Evolutionary conservation across 2,329 filamentous ascomycete genomes (phyloP), one percentile per base, ranked within the genome.

Genomic region (Beauveria scarabaeidicola): DNA sequence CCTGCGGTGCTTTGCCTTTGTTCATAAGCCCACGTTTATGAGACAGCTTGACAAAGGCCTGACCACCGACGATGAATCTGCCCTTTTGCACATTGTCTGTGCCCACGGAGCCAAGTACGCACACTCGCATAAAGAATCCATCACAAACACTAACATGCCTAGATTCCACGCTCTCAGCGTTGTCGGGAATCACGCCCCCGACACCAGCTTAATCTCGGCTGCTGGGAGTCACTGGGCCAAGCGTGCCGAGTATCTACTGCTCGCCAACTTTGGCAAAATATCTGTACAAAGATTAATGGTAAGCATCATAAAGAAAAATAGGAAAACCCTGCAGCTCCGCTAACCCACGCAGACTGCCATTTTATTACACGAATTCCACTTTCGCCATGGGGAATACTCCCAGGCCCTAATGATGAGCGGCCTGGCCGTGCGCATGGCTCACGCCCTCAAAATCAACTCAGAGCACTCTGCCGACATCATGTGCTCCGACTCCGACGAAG

Each of bases 361-460:
- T 7, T 63, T 75, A 8, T 67, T 75, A 36, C 73, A 75, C 56
- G 73, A 75, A 63, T 75, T 73, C 36, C 72, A 74, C 57, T 74
- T 74, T 46, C 71, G 73, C 13, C 64, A 71, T 5, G 73, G 73
- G 57, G 72, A 75, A 62, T 75, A 74, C 59, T 71, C 69, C 0
- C 72, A 75, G 53, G 73, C 73, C 19, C 67, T 75, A 40, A 75
- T 75, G 72, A 63, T 75, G 19, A 74, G 73, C 41, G 73, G 73
- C n/a, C 66, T 75, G 19, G 69, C 72, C 23, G 73, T 75, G 7
- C 72, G 73, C 36, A 74, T 75, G 73, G 73, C 73, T 2, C 73
- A 75, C 50, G 73, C 73, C n/a, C 64, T 75, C 7, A 72, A 74
- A 54, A 72, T 75, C 62, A 73, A 75, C 54, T 65, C 69, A 19